Conservation (phyloP, 2,329 filamentous ascomycete species). For the Diaporthe sp. region DNA sequence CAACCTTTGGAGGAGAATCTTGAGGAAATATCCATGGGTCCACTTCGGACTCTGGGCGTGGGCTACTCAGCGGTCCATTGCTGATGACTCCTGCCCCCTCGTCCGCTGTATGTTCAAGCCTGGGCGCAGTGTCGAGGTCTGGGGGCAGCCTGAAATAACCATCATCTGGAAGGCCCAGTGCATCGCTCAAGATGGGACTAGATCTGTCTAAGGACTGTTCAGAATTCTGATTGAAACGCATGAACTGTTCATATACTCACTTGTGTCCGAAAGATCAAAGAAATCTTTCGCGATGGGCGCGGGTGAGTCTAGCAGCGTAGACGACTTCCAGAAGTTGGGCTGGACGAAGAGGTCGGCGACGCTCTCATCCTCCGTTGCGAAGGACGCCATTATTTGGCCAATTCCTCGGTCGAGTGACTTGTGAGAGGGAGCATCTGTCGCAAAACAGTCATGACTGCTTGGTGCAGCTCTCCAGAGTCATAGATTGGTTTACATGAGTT, state of each 20-base stretch:
- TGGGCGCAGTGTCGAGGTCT: slow-evolving; percentile 40
- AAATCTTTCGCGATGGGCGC: slow-evolving; percentile 48
- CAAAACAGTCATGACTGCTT: neutral
- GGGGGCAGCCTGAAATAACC: slow-evolving; percentile 53
- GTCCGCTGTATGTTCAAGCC: slow-evolving; percentile 3
- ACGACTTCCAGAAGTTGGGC: slow-evolving; percentile 70
- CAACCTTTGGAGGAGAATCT: slow-evolving; percentile 45
- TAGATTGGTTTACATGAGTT: neutral
- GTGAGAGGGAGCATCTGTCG: neutral
- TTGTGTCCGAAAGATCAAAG: slow-evolving; percentile 57
- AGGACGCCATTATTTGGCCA: slow-evolving; percentile 29
- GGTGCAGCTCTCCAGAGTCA: neutral
- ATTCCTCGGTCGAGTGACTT: neutral
- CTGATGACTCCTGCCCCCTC: slow-evolving; percentile 1
- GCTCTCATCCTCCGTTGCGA: slow-evolving; percentile 57
- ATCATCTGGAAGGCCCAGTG: slow-evolving; percentile 3
- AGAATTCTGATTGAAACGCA: neutral
- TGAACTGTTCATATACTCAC: slow-evolving; percentile 42
- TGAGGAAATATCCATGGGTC: slow-evolving; percentile 64
- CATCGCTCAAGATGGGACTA: slow-evolving; percentile 26
- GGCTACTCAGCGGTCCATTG: slow-evolving; percentile 24
- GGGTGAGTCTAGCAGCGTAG: slow-evolving; percentile 59
- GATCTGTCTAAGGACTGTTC: slow-evolving; percentile 12
- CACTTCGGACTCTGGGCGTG: slow-evolving; percentile 38
- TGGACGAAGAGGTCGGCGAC: slow-evolving; percentile 72